phyloP scores from a whole-genome alignment of 768 basidiomycete species.

The Lenzites betulinus region DNA sequence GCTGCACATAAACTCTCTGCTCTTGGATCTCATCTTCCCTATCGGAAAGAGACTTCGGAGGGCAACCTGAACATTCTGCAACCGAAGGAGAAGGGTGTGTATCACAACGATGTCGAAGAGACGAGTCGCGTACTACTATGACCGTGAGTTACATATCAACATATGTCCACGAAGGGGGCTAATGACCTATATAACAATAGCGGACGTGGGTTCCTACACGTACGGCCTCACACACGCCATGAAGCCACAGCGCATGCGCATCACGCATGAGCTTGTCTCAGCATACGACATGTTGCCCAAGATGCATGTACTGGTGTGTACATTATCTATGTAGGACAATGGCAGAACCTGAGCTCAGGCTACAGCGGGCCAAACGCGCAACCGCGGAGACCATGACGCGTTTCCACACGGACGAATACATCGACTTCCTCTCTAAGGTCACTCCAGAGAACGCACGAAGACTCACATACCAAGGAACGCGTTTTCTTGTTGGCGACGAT shows the following conservation, averaged over 20 bases:
- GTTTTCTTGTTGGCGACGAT: constrained; percentile 85
- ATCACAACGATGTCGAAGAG: constrained; percentile 57
- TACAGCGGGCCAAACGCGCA: constrained; percentile 37
- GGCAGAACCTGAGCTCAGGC: not conserved
- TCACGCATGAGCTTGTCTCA: constrained; percentile 89
- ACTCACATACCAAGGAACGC: constrained; percentile 77
- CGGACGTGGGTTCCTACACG: constrained; percentile 72
- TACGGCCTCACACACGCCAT: constrained; percentile 91
- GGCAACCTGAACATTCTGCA: not conserved
- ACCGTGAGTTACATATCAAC: constrained; percentile 46
- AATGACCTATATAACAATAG: constrained; percentile 37
- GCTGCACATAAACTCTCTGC: too few relatives aligned
- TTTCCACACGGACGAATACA: constrained; percentile 98
- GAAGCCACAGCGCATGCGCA: constrained; percentile 94
- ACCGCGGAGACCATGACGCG: constrained; percentile 64
- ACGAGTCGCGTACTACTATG: constrained; percentile 81
- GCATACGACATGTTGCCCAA: constrained; percentile 93
- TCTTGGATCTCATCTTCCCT: not conserved
- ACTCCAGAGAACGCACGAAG: constrained; percentile 91
- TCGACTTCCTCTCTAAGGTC: constrained; percentile 86
- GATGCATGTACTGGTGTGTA: constrained; percentile 86
- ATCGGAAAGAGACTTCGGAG: not conserved
- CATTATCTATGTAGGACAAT: not conserved
- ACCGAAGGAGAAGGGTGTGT: not conserved
- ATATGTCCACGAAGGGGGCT: constrained; percentile 5